Evolutionary conservation across 2,329 filamentous ascomycete genomes (phyloP).

Genomic region (Coniosporium tulheliwenetii): DNA sequence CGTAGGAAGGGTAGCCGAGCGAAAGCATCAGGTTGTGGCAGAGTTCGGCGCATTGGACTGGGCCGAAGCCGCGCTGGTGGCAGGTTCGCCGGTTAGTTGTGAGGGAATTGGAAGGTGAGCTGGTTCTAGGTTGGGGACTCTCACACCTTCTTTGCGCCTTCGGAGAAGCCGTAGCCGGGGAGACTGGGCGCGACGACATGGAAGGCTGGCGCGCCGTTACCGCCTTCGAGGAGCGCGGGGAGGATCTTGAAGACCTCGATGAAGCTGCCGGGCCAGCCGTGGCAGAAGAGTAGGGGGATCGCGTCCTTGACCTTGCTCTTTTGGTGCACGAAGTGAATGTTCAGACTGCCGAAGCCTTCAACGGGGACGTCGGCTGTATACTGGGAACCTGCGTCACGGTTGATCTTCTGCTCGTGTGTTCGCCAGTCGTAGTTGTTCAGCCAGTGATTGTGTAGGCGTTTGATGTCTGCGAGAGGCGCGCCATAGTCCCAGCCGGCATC

Average conservation of each 20-base stretch:
- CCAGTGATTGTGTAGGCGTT: slow-evolving; percentile 43
- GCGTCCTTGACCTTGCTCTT: slow-evolving; percentile 33
- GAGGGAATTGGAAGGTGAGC: too few relatives aligned
- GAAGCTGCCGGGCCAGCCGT: slow-evolving; percentile 56
- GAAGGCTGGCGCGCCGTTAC: slow-evolving; percentile 16
- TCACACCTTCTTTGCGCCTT: slow-evolving; percentile 8
- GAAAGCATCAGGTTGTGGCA: slow-evolving; percentile 21
- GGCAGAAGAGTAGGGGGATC: slow-evolving; percentile 51
- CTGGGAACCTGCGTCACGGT: slow-evolving; percentile 43
- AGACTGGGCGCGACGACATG: slow-evolving; percentile 31
- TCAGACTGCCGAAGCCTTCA: slow-evolving; percentile 41
- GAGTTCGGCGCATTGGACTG: slow-evolving; percentile 6
- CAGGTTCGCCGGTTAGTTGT: too few relatives aligned
- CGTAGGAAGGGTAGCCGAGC: slow-evolving; percentile 22
- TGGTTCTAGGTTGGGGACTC: too few relatives aligned
- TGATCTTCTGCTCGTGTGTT: slow-evolving; percentile 40
- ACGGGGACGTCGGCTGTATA: slow-evolving; percentile 32
- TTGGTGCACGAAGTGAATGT: slow-evolving; percentile 51
- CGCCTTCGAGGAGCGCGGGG: slow-evolving; percentile 20
- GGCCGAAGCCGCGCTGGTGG: slow-evolving; percentile 7
- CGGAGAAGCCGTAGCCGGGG: slow-evolving; percentile 30
- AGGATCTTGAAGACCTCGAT: slow-evolving; percentile 50
- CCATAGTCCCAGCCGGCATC: slow-evolving; percentile 39
- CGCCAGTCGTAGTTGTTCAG: slow-evolving; percentile 44
- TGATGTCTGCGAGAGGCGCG: slow-evolving; percentile 42